Conservation (phyloP, 1,139 yeast genomes). For the Geotrichum phurueaensis region DNA sequence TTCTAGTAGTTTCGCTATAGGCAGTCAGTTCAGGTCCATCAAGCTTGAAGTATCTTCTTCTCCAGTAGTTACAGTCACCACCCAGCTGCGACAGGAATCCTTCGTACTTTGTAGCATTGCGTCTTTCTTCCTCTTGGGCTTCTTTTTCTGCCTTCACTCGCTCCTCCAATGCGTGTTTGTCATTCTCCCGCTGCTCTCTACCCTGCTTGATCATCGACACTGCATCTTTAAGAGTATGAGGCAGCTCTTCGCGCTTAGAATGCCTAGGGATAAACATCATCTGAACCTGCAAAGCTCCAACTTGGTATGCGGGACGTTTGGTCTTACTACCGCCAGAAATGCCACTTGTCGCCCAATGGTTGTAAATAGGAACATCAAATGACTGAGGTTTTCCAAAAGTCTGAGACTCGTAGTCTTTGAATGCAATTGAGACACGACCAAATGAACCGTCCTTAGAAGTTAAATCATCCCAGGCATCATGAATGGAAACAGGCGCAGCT, state of each 20-base stretch:
- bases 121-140: conserved; percentile 3
- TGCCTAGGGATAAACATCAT: conserved; percentile 64
- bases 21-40: conserved; percentile 54
- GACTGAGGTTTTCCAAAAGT: conserved; percentile 49
- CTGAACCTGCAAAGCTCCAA: conserved; percentile 60
- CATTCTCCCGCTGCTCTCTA: background rate
- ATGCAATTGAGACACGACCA: conserved; percentile 64
- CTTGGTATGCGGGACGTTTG: conserved; percentile 48
- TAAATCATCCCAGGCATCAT: conserved; percentile 9
- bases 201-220: conserved; percentile 4
- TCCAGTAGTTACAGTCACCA: conserved; percentile 65
- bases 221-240: conserved; percentile 49
- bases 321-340: background rate
- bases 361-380: conserved; percentile 57
- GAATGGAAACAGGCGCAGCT: background rate
- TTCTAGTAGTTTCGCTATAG: conserved; percentile 54
- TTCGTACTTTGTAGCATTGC: conserved; percentile 30
- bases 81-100: conserved; percentile 72
- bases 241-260: conserved; percentile 45
- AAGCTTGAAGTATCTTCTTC: conserved; percentile 56
- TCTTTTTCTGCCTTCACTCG: background rate
- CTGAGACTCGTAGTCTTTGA: conserved; percentile 52
- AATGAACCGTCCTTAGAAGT: conserved; percentile 80
- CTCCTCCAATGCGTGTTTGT: background rate
- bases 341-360: conserved; percentile 62